Conservation (phyloP, 2,329 filamentous ascomycete genomes). For the Penicillium sp. region DNA sequence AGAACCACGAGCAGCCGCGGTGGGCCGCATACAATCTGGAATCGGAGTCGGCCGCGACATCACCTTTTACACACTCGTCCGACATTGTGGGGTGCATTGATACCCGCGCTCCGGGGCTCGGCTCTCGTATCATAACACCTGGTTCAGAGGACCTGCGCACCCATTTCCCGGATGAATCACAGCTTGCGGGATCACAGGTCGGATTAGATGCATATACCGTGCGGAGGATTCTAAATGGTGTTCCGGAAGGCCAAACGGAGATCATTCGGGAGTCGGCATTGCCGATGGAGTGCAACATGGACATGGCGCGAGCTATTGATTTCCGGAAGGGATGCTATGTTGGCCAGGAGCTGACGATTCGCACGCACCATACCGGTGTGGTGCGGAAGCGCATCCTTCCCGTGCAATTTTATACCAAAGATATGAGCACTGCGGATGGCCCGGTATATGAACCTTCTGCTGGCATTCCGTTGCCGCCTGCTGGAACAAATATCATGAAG, state of each 20-base stretch:
- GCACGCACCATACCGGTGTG: slow-evolving; percentile 90
- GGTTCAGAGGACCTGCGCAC: slow-evolving; percentile 34
- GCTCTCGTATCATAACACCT: slow-evolving; percentile 39
- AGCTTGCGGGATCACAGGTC: slow-evolving; percentile 49
- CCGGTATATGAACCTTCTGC: slow-evolving; percentile 36
- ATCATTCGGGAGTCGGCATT: slow-evolving; percentile 70
- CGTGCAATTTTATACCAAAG: slow-evolving; percentile 65
- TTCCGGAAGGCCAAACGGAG: slow-evolving; percentile 83
- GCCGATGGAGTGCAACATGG: slow-evolving; percentile 86
- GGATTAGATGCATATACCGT: slow-evolving; percentile 67
- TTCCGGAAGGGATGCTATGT: slow-evolving; percentile 97
- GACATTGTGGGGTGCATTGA: slow-evolving; percentile 38
- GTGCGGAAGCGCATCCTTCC: slow-evolving; percentile 88
- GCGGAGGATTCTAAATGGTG: slow-evolving; percentile 73
- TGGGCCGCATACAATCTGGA: slow-evolving; percentile 43
- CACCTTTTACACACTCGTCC: slow-evolving; percentile 29
- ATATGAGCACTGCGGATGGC: slow-evolving; percentile 51
- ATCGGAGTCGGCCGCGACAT: slow-evolving; percentile 25
- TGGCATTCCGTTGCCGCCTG: slow-evolving; percentile 30
- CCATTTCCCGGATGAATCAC: slow-evolving; percentile 32
- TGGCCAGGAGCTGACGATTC: slow-evolving; percentile 93
- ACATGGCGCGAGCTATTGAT: slow-evolving; percentile 80
- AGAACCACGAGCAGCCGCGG: slow-evolving; percentile 45
- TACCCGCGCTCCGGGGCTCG: slow-evolving; percentile 42
- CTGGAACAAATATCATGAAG: slow-evolving; percentile 55